phyloP scores from a whole-genome alignment of 768 basidiomycete genomes.

The Leucosporidium scottii region DNA sequence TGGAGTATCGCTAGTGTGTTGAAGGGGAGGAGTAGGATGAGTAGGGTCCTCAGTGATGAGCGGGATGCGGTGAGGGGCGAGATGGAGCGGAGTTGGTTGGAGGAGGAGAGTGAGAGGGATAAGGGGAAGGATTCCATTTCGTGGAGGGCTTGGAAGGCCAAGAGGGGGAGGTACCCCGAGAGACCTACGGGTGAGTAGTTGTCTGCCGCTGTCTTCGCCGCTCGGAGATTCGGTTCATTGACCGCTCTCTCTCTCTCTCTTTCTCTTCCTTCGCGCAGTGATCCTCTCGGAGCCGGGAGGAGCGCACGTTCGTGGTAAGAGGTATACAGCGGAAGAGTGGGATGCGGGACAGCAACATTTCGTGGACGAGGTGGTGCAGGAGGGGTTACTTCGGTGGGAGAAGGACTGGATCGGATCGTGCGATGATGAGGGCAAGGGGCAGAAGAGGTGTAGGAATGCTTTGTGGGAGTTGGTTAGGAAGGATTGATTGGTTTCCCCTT shows the following conservation, averaged over 20 bases:
- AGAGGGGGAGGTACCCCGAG: conserved; percentile 22
- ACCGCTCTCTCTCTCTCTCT: too few species aligned
- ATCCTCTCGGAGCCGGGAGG: conserved; percentile 1
- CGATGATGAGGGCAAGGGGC: conserved; percentile 6
- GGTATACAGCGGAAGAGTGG: not conserved
- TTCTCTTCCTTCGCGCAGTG: too few species aligned
- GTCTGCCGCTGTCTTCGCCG: too few species aligned
- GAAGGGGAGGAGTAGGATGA: conserved; percentile 8
- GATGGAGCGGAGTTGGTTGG: conserved; percentile 18
- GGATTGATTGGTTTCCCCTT: conserved; percentile 12
- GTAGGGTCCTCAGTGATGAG: conserved; percentile 14
- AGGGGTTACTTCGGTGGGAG: conserved; percentile 23
- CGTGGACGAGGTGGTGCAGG: conserved; percentile 25
- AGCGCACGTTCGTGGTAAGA: not conserved
- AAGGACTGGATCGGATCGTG: conserved; percentile 18
- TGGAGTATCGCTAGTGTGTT: conserved; percentile 8
- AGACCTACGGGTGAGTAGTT: conserved; percentile 14
- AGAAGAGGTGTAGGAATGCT: conserved; percentile 8
- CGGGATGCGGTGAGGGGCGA: conserved; percentile 13
- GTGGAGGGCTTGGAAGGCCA: conserved; percentile 22
- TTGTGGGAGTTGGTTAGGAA: conserved; percentile 15
- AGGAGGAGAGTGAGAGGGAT: conserved; percentile 22
- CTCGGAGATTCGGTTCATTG: too few species aligned
- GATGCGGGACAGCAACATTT: conserved; percentile 9
- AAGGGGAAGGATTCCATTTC: conserved; percentile 8